These are phyloP conservation scores for Pichia inconspicua DNA, from an alignment of 1,139 yeast genomes.

Conservation along the genomic window DNA sequence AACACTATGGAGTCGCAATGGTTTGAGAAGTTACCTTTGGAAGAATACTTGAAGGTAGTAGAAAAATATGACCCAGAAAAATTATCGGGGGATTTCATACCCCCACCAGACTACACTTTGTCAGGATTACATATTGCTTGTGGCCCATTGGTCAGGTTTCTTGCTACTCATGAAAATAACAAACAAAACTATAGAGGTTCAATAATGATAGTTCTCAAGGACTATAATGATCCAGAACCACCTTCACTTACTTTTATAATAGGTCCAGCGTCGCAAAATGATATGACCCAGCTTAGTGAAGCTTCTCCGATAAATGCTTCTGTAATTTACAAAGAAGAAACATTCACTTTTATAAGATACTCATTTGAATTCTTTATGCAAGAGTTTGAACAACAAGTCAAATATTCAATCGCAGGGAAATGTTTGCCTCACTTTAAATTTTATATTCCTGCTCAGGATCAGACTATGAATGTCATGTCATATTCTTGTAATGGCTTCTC, in stretches of 20 bases:
- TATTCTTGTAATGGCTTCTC: conserved; percentile 94
- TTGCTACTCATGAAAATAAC: conserved; percentile 48
- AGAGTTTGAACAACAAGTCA: conserved; percentile 49
- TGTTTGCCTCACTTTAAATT: conserved; percentile 35
- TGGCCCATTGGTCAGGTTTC: conserved; percentile 70
- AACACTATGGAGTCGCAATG: conserved; percentile 9
- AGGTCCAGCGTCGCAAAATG: conserved; percentile 5
- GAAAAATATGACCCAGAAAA: conserved; percentile 16
- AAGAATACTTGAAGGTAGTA: conserved; percentile 17
- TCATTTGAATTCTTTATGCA: conserved; percentile 41
- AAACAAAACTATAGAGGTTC: conserved; percentile 53
- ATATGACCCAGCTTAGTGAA: not conserved
- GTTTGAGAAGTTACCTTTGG: conserved; percentile 24
- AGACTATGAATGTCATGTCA: conserved; percentile 73
- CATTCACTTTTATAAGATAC: conserved; percentile 58
- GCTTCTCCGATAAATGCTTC: conserved; percentile 12
- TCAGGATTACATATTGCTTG: conserved; percentile 38
- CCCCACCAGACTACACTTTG: conserved; percentile 18
- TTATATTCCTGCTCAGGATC: conserved; percentile 47
- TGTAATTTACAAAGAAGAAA: conserved; percentile 39
- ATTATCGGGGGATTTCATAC: conserved; percentile 8
- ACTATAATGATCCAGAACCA: conserved; percentile 20
- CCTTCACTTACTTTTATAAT: conserved; percentile 10
- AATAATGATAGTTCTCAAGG: conserved; percentile 48
- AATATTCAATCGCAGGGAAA: conserved; percentile 47